Base-by-base conservation (phyloP, 1,139 yeast species). In the Suhomyces bokatorum region DNA sequence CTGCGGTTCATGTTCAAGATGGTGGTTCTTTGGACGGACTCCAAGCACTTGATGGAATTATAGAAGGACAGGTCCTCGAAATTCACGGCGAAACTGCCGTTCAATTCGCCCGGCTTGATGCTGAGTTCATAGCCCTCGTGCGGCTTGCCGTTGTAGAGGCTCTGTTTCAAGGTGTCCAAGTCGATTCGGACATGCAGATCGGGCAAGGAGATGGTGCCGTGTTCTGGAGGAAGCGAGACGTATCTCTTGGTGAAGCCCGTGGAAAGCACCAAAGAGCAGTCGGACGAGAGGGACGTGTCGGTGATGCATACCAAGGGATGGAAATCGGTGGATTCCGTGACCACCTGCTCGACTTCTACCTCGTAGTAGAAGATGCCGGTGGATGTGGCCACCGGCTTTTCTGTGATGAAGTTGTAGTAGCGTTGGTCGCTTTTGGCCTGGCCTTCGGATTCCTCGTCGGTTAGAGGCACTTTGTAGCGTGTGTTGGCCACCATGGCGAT, bases 51-150 rank as follows among this genome's bases (percentile, higher is more conserved):
- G 37, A 64, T 56, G 5, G 78, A 70, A 46, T 72, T 73, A 47
- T 72, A 64, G 37, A 74, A 73, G 10, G 63, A 56, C 56, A 69
- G 69, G 46, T 72, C 75, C 42, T 72, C 73, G 50, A 70, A 70
- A 53, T 66, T 71, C 15, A 73, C 63, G 0, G 77, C 78, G 55
- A 64, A 70, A 49, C 77, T 72, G 1, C 77, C 78, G 39, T 59
- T 62, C 41, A 71, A 59, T 31, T 66, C 72, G 6, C 77, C 77
- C 2, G 77, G 77, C 44, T 60, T 65, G 22, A 64, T 12, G 4
- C 28, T 32, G 7, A 41, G 20, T n/a, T 40, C 42, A 17, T 40
- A 53, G 1, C 53, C 48, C 24, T 62, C 64, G 9, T 36, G 38
- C n/a, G 45, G 28, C 28, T 46, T 45, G 14, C 47, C 46, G 13